Evolutionary conservation across 2,329 filamentous ascomycete genomes (phyloP).

Genomic region (Aspergillus sp.): DNA sequence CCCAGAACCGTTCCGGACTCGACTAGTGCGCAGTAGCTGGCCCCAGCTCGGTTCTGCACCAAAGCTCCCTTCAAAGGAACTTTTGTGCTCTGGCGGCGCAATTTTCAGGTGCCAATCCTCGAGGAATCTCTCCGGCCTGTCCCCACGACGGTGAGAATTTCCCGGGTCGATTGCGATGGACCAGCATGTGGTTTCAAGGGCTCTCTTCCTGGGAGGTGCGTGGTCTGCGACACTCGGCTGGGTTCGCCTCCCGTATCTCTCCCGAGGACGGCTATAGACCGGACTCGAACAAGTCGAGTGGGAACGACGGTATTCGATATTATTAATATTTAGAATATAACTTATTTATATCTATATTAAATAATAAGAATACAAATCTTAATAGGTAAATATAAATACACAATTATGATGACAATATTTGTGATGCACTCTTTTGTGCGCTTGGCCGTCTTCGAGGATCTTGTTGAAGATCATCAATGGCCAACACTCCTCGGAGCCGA

Average conservation of each 20-base stretch:
- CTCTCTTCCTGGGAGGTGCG: neutral
- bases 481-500: conserved; percentile 3
- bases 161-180: neutral
- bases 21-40: conserved; percentile 1
- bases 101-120: neutral
- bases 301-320: too few relatives aligned
- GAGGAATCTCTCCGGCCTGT: neutral
- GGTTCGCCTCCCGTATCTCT: neutral
- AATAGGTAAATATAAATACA: neutral
- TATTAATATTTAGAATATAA: too few relatives aligned
- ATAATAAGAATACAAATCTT: too few relatives aligned
- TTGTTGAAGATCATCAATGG: conserved; percentile 4
- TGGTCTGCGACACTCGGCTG: too few relatives aligned
- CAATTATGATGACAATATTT: neutral
- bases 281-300: neutral
- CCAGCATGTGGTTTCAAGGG: neutral
- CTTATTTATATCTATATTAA: too few relatives aligned
- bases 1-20: conserved; percentile 4
- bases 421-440: conserved; percentile 1
- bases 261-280: neutral
- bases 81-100: neutral
- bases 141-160: conserved; percentile 4
- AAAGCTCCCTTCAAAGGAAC: neutral
- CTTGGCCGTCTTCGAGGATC: conserved; percentile 9
- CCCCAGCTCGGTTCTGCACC: conserved; percentile 1